phyloP scores from a whole-genome alignment of 306 rosid genomes.

The Ziziphus jujuba region DNA sequence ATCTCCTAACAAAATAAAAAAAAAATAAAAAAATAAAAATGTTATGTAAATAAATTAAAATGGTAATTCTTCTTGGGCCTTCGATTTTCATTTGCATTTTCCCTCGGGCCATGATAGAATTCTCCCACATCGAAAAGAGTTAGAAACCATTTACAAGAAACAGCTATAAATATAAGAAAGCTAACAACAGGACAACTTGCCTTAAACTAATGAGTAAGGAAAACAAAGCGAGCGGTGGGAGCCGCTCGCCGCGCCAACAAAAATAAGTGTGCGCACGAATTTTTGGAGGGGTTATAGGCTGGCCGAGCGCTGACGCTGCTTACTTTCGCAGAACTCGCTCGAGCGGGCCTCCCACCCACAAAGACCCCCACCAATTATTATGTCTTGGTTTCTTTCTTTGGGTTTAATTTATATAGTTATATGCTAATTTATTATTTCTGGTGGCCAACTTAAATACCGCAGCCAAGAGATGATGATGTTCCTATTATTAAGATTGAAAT shows the following conservation, averaged over 20 bases:
- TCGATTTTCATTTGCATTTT: too few species aligned
- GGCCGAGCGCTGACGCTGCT: constrained; percentile 82
- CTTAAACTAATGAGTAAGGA: constrained; percentile 97
- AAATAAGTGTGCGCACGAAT: constrained; percentile 33
- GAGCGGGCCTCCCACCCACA: constrained; percentile 72
- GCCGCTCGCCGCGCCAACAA: constrained; percentile 60
- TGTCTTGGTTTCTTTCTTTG: too few species aligned
- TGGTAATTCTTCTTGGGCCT: too few species aligned
- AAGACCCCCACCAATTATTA: neutral
- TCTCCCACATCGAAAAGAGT: constrained; percentile 51
- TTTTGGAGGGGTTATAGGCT: constrained; percentile 85
- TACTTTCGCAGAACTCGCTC: constrained; percentile 80
- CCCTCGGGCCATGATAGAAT: too few species aligned
- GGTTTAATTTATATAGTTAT: too few species aligned
- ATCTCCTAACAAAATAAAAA: too few species aligned
- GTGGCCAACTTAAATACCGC: too few species aligned
- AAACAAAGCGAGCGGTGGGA: constrained; percentile 90
- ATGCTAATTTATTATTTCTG: too few species aligned
- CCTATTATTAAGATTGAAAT: too few species aligned
- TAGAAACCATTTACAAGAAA: accelerated
- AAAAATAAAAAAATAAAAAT: too few species aligned
- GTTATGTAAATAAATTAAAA: too few species aligned
- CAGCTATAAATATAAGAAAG: neutral
- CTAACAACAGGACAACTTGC: accelerated
- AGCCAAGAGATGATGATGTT: too few species aligned